These are phyloP conservation scores for Chamaenerion angustifolium DNA, from an alignment of 345 rosid species.

Conservation along the genomic window DNA sequence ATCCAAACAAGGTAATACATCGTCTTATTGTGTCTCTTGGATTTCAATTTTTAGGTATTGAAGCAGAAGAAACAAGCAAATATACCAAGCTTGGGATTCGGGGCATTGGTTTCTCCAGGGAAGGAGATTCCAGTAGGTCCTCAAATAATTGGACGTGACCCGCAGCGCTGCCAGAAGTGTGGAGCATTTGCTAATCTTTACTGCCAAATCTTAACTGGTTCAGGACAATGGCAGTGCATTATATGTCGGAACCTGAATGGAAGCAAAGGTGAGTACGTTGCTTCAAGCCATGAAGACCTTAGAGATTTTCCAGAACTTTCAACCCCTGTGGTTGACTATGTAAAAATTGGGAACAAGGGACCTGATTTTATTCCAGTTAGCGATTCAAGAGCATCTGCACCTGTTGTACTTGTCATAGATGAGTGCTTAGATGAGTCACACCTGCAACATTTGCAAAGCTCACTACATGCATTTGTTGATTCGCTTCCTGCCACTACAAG, in stretches of 20 bases:
- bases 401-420: conserved; percentile 79
- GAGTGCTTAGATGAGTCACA: conserved; percentile 95
- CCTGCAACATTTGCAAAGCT: conserved; percentile 90
- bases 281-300: conserved; percentile 62
- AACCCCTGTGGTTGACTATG: conserved; percentile 68
- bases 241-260: conserved; percentile 61
- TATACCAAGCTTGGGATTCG: conserved; percentile 83
- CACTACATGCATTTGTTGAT: conserved; percentile 91
- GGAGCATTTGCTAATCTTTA: conserved; percentile 88
- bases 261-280: conserved; percentile 79
- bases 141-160: conserved; percentile 69
- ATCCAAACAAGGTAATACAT: too few relatives aligned
- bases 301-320: conserved; percentile 63
- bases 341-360: conserved; percentile 75
- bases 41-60: conserved; percentile 33
- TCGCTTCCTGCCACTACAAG: conserved; percentile 65
- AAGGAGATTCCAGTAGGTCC: conserved; percentile 67
- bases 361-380: conserved; percentile 80
- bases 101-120: conserved; percentile 85
- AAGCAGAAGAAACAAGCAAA: conserved; percentile 85
- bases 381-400: conserved; percentile 78
- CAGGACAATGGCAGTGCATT: conserved; percentile 97
- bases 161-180: conserved; percentile 81
- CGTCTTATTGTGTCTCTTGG: too few relatives aligned
- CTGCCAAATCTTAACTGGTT: conserved; percentile 67